phyloP scores from a whole-genome alignment of 202 grass and related monocot genomes.

The Alloteropsis angusta region DNA sequence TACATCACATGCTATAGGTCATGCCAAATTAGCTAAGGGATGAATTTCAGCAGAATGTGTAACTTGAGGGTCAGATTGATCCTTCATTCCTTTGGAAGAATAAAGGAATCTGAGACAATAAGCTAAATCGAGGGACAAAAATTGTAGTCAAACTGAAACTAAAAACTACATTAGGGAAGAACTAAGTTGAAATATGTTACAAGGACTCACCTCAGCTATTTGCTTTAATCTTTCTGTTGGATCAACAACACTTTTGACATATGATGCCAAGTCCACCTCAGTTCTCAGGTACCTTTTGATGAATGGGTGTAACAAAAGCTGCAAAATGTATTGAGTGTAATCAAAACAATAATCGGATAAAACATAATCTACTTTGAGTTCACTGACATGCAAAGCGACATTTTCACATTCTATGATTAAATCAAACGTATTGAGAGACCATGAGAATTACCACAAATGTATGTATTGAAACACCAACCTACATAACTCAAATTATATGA shows the following conservation, averaged over 20 bases:
- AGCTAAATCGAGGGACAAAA: background rate
- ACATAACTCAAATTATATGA: slow-evolving; percentile 1
- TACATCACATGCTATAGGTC: background rate
- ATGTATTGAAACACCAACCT: background rate
- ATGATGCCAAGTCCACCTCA: slow-evolving; percentile 62
- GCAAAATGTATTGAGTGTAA: slow-evolving; percentile 31
- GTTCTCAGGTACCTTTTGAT: slow-evolving; percentile 59
- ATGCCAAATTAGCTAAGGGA: background rate
- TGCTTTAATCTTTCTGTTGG: slow-evolving; percentile 72
- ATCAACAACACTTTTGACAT: slow-evolving; percentile 71
- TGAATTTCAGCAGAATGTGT: background rate
- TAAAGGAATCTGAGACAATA: background rate
- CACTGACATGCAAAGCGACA: background rate
- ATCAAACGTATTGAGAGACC: background rate
- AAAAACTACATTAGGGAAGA: slow-evolving; percentile 15
- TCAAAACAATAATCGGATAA: background rate
- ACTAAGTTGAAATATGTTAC: slow-evolving; percentile 17
- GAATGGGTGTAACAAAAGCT: slow-evolving; percentile 86
- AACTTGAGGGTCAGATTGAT: background rate
- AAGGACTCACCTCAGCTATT: slow-evolving; percentile 69
- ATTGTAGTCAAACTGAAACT: background rate
- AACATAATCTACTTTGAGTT: slow-evolving; percentile 14
- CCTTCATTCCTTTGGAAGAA: background rate
- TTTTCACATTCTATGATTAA: background rate
- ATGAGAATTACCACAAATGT: background rate